These are phyloP conservation scores for Cytospora leucostoma DNA, from an alignment of 2,329 filamentous ascomycete genomes.

Conservation along the genomic window DNA sequence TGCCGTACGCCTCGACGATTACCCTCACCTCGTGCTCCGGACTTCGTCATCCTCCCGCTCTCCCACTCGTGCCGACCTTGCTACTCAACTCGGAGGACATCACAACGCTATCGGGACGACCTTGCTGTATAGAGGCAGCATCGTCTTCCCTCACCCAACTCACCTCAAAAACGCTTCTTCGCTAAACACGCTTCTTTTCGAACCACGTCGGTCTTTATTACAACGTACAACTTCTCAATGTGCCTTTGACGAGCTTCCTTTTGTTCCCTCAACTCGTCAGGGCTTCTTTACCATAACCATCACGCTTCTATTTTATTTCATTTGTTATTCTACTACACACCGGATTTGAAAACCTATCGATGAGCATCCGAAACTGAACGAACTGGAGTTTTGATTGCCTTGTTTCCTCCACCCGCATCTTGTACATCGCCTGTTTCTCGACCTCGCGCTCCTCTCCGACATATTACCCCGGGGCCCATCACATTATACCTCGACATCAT, in stretches of 20 bases:
- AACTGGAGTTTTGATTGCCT: constrained; percentile 41
- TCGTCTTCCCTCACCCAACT: constrained; percentile 12
- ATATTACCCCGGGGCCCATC: not conserved
- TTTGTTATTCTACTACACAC: constrained; percentile 39
- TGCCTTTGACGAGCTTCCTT: constrained; percentile 37
- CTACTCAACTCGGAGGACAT: not conserved
- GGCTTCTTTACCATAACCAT: constrained; percentile 36
- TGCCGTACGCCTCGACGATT: constrained; percentile 25
- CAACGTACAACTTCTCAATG: constrained; percentile 26
- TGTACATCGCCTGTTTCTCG: constrained; percentile 26
- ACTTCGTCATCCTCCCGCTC: constrained; percentile 18
- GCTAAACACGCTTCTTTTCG: constrained; percentile 1
- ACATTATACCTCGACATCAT: not conserved
- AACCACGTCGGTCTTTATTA: constrained; percentile 27
- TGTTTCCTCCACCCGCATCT: constrained; percentile 29
- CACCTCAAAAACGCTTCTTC: constrained; percentile 1
- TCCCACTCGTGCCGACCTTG: constrained; percentile 1
- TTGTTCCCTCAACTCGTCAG: constrained; percentile 34
- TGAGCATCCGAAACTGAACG: constrained; percentile 50
- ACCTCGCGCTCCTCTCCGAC: constrained; percentile 26
- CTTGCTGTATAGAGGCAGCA: constrained; percentile 19
- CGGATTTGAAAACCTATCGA: constrained; percentile 42
- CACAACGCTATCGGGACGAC: constrained; percentile 17
- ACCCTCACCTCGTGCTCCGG: constrained; percentile 22
- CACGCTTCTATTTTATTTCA: constrained; percentile 35